These are phyloP conservation scores for Aphanocladium album DNA, from an alignment of 2,329 filamentous ascomycete genomes.

Conservation along the genomic window DNA sequence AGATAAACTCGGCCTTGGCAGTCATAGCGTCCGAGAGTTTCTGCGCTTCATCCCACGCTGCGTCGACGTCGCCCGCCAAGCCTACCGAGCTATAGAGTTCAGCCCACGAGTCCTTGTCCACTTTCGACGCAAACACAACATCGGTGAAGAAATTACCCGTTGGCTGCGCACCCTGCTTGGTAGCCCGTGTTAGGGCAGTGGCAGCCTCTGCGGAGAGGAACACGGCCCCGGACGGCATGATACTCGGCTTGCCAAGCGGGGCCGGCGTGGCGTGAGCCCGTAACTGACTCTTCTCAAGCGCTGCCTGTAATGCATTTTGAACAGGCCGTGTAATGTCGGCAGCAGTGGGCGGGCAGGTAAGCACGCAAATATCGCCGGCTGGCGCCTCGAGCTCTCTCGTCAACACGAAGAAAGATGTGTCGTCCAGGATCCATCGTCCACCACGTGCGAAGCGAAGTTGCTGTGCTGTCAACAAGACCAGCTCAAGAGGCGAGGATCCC, in stretches of 20 bases:
- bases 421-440: neutral
- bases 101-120: neutral
- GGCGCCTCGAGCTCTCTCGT: neutral
- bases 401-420: neutral
- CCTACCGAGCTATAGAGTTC: neutral
- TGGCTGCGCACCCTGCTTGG: neutral
- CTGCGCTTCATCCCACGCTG: slow-evolving; percentile 1
- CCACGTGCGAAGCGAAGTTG: neutral
- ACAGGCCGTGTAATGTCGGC: neutral
- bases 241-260: neutral
- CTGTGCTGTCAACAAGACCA: neutral
- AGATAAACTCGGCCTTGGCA: neutral
- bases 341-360: neutral
- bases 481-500: slow-evolving; percentile 4
- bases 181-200: neutral
- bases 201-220: neutral
- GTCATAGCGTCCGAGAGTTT: neutral
- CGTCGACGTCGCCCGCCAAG: neutral
- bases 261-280: neutral
- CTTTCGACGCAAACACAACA: neutral
- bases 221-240: neutral
- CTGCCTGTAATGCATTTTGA: neutral
- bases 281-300: neutral
- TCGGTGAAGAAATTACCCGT: neutral
- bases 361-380: neutral